A percentile compares a stretch with the other conserved stretches of the same genome.
phyloP scores from a whole-genome alignment of 495 filamentous ascomycete genomes.

The Ascodesmis nigricans region DNA sequence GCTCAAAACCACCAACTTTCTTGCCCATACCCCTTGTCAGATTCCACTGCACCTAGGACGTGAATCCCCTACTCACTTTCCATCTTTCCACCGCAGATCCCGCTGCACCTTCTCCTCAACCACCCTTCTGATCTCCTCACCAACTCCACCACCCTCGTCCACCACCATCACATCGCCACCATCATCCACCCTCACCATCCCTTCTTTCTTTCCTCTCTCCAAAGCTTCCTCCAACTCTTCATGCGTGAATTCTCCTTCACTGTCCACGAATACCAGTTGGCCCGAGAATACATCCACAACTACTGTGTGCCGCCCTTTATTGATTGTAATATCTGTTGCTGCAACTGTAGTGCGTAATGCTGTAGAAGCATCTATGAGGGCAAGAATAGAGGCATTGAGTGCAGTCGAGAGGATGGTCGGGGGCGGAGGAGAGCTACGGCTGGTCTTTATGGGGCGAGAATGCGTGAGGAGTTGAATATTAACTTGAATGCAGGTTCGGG shows the following conservation, averaged over 20 bases:
- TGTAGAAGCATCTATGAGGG: conserved; percentile 6
- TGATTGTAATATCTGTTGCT: conserved; percentile 4
- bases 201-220: background rate
- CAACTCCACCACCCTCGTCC: conserved; percentile 1
- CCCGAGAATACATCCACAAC: background rate
- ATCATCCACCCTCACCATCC: background rate
- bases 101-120: conserved; percentile 3
- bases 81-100: conserved; percentile 8
- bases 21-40: too few species aligned
- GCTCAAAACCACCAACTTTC: too few species aligned
- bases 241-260: conserved; percentile 1
- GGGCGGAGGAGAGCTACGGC: conserved; percentile 27
- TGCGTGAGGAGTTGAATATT: conserved; percentile 38
- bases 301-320: too few species aligned
- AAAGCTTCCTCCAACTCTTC: background rate
- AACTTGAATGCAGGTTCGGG: conserved; percentile 43
- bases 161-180: background rate
- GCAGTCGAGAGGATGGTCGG: conserved; percentile 16
- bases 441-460: conserved; percentile 29
- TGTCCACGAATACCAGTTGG: conserved; percentile 1
- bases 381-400: conserved; percentile 15
- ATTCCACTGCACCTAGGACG: too few species aligned
- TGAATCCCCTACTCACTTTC: too few species aligned
- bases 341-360: background rate
- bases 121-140: conserved; percentile 1